Conservation (phyloP, 495 filamentous ascomycete genomes). For the Amniculicola lignicola region DNA sequence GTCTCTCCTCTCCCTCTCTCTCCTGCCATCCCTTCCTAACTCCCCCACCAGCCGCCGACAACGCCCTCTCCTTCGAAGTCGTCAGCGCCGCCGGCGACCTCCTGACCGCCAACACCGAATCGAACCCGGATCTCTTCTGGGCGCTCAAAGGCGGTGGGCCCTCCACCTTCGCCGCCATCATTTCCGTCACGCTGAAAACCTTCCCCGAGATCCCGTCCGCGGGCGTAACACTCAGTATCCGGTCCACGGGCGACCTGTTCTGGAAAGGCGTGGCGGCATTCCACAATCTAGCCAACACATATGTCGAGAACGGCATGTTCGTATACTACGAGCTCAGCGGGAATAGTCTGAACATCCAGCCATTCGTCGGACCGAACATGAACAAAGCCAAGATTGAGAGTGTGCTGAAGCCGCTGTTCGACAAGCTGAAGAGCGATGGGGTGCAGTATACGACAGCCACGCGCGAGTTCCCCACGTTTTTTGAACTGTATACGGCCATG, state of each 20-base stretch:
- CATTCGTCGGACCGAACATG: conserved; percentile 19
- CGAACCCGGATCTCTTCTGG: conserved; percentile 27
- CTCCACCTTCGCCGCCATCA: neutral
- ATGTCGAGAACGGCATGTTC: neutral
- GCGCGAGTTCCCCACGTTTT: conserved; percentile 14
- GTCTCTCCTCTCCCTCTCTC: too few species aligned
- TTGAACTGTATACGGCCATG: conserved; percentile 10
- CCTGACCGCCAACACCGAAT: conserved; percentile 23
- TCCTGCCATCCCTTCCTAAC: too few species aligned
- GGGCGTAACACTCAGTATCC: conserved; percentile 8
- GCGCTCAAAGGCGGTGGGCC: conserved; percentile 27
- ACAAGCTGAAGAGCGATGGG: neutral
- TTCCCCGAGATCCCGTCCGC: conserved; percentile 14
- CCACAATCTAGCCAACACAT: neutral
- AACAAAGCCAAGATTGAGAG: conserved; percentile 4
- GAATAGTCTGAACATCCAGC: conserved; percentile 4
- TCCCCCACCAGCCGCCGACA: conserved; percentile 25
- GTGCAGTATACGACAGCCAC: neutral
- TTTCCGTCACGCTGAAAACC: conserved; percentile 14
- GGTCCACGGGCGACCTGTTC: conserved; percentile 8
- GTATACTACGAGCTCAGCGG: conserved; percentile 7
- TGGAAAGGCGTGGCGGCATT: conserved; percentile 9
- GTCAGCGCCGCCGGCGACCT: conserved; percentile 22
- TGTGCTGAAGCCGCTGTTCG: conserved; percentile 17
- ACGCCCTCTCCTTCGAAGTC: conserved; percentile 25